A percentile compares a stretch with the other conserved stretches of the same genome.
These are phyloP conservation scores for Pouteria campechiana DNA, from an alignment of 179 eudicot species.

Conservation along the genomic window DNA sequence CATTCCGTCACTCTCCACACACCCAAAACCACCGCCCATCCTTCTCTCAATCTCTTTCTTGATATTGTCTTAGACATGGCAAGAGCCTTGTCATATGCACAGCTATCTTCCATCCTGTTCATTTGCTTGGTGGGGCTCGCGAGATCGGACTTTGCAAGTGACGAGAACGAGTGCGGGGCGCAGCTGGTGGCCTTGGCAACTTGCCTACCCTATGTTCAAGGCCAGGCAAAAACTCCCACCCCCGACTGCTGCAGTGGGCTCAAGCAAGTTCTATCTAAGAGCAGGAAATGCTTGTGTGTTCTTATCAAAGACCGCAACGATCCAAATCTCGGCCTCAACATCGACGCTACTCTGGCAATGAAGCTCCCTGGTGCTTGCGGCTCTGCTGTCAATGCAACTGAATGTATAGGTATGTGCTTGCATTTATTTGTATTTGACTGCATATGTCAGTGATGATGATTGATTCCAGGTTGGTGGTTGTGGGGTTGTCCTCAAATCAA, in stretches of 20 bases:
- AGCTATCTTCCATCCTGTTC: not conserved
- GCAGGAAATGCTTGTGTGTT: constrained; percentile 55
- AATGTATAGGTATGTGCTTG: constrained; percentile 42
- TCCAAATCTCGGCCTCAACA: constrained; percentile 61
- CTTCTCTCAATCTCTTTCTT: no score
- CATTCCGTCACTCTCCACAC: no score
- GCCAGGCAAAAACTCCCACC: constrained; percentile 44
- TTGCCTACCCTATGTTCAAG: constrained; percentile 62
- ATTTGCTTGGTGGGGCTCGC: constrained; percentile 10
- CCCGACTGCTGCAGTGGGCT: constrained; percentile 65
- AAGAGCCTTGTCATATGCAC: no score
- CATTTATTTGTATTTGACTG: not conserved
- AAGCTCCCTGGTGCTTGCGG: constrained; percentile 49
- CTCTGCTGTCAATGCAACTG: constrained; percentile 20
- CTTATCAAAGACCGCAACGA: constrained; percentile 60
- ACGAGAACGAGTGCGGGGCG: constrained; percentile 41
- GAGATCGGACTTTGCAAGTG: constrained; percentile 35
- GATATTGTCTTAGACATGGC: no score
- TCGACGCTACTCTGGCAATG: constrained; percentile 62
- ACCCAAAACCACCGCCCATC: no score
- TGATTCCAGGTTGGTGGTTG: no score
- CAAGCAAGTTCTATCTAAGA: constrained; percentile 32
- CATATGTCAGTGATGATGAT: no score
- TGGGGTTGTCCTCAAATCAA: no score
- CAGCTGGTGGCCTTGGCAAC: constrained; percentile 49